Conservation (phyloP, 495 filamentous ascomycete genomes). For the Evernia prunastri region DNA sequence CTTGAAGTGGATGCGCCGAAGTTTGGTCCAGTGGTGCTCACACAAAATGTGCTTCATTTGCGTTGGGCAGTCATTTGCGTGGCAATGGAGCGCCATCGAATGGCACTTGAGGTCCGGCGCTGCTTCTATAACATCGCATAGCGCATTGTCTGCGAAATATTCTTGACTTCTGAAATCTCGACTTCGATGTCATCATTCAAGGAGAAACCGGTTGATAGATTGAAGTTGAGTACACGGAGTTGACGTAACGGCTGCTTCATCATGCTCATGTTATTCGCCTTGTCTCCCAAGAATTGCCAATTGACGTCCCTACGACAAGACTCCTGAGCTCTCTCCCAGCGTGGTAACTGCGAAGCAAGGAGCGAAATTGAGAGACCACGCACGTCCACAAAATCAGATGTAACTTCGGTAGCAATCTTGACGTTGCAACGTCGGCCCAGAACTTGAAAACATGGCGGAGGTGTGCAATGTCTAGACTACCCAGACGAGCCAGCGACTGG, state of each 20-base stretch:
- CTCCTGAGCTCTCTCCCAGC: not conserved
- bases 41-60: constrained; percentile 5
- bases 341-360: not conserved
- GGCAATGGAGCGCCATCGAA: not conserved
- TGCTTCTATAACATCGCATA: not conserved
- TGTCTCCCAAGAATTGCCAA: constrained; percentile 3
- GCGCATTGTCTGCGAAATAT: not conserved
- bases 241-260: not conserved
- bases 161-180: not conserved
- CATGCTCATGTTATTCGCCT: not conserved
- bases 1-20: not conserved
- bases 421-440: not conserved
- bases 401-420: not conserved
- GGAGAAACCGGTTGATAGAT: not conserved
- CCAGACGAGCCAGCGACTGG: not conserved
- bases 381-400: not conserved
- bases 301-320: not conserved
- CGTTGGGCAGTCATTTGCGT: not conserved
- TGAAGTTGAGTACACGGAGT: not conserved
- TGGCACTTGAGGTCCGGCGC: not conserved
- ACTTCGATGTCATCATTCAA: not conserved
- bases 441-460: not conserved
- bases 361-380: not conserved
- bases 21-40: not conserved
- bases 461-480: not conserved